These are phyloP conservation scores for Rhizophagus prolifer DNA, from an alignment of 192 early-diverging fungal genomes.

Conservation along the genomic window DNA sequence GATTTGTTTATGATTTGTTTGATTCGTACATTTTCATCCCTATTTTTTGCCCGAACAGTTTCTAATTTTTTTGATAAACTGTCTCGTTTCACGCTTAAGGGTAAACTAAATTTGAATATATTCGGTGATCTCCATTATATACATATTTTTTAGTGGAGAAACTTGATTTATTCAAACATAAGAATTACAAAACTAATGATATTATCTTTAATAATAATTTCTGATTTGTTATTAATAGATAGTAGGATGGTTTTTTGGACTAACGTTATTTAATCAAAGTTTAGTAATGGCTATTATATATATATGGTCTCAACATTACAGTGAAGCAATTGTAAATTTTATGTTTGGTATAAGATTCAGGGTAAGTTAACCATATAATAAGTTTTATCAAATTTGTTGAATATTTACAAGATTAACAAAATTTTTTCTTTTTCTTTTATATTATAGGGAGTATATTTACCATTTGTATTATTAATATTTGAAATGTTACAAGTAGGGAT, in stretches of 20 bases:
- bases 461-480: conserved; percentile 64
- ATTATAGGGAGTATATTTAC: conserved; percentile 68
- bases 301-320: conserved; percentile 71
- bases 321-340: conserved; percentile 60
- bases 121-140: background rate
- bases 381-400: background rate
- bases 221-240: background rate
- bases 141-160: too few relatives aligned
- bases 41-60: too few relatives aligned
- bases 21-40: too few relatives aligned
- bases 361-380: conserved; percentile 31
- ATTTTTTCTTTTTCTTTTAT: background rate
- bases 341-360: conserved; percentile 74
- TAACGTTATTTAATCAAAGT: conserved; percentile 34
- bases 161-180: background rate
- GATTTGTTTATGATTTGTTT: too few relatives aligned
- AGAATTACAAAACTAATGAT: background rate
- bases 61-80: too few relatives aligned
- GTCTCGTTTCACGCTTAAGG: background rate
- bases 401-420: background rate
- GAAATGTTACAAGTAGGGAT: conserved; percentile 48
- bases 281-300: conserved; percentile 68
- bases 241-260: background rate
- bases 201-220: background rate
- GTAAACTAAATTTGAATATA: background rate